Evolutionary conservation across 2,329 filamentous ascomycete genomes (phyloP).

Genomic region (Arthrobotrys sinensis): DNA sequence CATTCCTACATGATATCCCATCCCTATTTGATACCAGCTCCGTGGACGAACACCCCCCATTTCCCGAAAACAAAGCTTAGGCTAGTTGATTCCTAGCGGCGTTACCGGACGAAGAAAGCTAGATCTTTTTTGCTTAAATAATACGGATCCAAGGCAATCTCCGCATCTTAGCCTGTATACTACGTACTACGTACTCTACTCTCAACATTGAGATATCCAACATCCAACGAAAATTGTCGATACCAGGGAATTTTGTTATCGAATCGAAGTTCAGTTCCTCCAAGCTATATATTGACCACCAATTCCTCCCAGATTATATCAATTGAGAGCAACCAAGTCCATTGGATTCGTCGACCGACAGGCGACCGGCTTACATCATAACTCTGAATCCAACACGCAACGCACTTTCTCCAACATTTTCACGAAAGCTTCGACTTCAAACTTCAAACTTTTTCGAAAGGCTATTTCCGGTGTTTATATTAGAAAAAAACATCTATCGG

Average conservation of each 20-base stretch:
- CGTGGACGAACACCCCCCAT: too few species aligned
- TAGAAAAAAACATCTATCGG: not conserved
- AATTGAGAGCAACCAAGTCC: not conserved
- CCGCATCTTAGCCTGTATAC: not conserved
- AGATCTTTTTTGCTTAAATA: not conserved
- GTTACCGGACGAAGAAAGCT: too few species aligned
- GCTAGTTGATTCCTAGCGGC: too few species aligned
- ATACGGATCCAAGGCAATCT: not conserved
- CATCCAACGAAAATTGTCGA: too few species aligned
- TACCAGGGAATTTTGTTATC: not conserved
- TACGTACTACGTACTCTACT: too few species aligned
- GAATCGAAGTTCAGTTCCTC: not conserved
- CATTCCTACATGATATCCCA: too few species aligned
- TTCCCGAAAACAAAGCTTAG: too few species aligned
- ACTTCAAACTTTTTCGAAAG: not conserved
- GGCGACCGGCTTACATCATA: not conserved
- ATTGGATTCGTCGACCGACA: not conserved
- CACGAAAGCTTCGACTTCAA: not conserved
- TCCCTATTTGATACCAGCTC: too few species aligned
- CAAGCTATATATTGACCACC: not conserved
- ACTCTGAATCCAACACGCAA: slow-evolving; percentile 44
- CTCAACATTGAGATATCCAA: not conserved
- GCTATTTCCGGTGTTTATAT: not conserved
- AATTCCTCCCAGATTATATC: not conserved
- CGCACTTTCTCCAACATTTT: slow-evolving; percentile 24